Conservation (phyloP, 148 eudicot species). For the Amaranthus hypochondriacus region DNA sequence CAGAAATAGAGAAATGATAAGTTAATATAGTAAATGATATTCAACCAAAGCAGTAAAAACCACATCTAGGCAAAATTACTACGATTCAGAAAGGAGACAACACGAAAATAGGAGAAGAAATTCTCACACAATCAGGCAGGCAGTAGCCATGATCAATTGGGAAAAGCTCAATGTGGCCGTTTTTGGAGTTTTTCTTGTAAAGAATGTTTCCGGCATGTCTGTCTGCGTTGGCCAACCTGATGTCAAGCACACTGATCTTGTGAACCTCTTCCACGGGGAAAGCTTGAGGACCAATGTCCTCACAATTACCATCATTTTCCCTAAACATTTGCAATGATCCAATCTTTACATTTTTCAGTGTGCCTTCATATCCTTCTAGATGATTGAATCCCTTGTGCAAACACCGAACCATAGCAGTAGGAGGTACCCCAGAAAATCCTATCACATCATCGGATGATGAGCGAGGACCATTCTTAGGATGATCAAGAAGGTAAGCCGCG, state of each 20-base stretch:
- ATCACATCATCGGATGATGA: constrained; percentile 31
- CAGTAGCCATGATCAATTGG: constrained; percentile 97
- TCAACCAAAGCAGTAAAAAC: background rate
- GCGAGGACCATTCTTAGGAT: constrained; percentile 59
- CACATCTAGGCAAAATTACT: background rate
- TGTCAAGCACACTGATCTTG: constrained; percentile 68
- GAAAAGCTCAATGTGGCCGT: constrained; percentile 44
- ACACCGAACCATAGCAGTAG: constrained; percentile 60
- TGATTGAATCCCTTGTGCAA: constrained; percentile 65
- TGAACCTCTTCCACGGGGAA: constrained; percentile 82
- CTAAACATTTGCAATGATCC: constrained; percentile 79
- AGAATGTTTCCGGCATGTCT: constrained; percentile 90
- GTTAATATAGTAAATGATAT: background rate
- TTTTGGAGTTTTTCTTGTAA: constrained; percentile 35
- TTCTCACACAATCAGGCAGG: constrained; percentile 76
- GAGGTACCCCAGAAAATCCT: constrained; percentile 80
- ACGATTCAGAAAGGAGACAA: too few species aligned
- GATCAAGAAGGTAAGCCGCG: constrained; percentile 71
- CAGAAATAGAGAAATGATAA: background rate
- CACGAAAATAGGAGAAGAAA: background rate
- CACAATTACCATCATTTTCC: constrained; percentile 68
- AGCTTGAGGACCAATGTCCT: constrained; percentile 68
- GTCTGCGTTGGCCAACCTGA: constrained; percentile 76
- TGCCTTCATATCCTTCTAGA: constrained; percentile 50
- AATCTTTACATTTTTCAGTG: constrained; percentile 35